These are phyloP conservation scores for Metarhizium anisopliae DNA, from an alignment of 2,329 filamentous ascomycete species.

Conservation along the genomic window DNA sequence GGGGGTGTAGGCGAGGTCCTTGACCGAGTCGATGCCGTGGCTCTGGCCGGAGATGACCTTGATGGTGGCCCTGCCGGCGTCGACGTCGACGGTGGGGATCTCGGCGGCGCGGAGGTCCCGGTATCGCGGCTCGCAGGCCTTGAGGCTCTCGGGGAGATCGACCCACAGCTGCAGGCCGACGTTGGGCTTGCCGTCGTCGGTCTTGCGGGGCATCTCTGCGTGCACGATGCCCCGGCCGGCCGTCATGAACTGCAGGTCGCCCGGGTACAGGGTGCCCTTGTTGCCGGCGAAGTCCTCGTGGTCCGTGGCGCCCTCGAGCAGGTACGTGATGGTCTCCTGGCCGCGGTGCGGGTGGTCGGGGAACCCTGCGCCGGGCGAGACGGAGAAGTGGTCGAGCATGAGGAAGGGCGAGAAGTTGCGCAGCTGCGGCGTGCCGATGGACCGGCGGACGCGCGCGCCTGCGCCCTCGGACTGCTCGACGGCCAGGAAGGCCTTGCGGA, in stretches of 20 bases:
- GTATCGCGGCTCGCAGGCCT: constrained; percentile 85
- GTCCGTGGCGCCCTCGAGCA: constrained; percentile 77
- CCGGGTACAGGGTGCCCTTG: constrained; percentile 70
- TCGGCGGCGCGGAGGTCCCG: constrained; percentile 72
- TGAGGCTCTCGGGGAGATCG: constrained; percentile 72
- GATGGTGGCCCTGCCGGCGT: constrained; percentile 65
- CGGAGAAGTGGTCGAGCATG: constrained; percentile 90
- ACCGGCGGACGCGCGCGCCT: constrained; percentile 77
- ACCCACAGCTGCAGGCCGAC: constrained; percentile 94
- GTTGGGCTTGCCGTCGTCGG: constrained; percentile 66
- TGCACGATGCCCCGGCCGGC: constrained; percentile 88
- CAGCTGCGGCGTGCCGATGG: constrained; percentile 74
- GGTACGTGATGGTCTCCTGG: constrained; percentile 82
- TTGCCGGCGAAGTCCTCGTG: constrained; percentile 90
- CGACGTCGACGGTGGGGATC: constrained; percentile 65
- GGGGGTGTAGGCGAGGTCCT: constrained; percentile 90
- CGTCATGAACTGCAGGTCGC: constrained; percentile 98
- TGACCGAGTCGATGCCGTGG: constrained; percentile 75
- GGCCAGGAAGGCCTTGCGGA: constrained; percentile 76
- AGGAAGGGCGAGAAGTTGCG: constrained; percentile 87
- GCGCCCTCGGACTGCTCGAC: constrained; percentile 81
- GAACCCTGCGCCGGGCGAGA: constrained; percentile 48
- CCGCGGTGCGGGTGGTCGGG: constrained; percentile 51
- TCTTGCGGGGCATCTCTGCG: constrained; percentile 85
- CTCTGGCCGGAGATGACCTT: constrained; percentile 87